Percentiles rank a stretch among this genome's conserved stretches.
Conservation (phyloP, 805 yeast species). For the Candida orba region DNA sequence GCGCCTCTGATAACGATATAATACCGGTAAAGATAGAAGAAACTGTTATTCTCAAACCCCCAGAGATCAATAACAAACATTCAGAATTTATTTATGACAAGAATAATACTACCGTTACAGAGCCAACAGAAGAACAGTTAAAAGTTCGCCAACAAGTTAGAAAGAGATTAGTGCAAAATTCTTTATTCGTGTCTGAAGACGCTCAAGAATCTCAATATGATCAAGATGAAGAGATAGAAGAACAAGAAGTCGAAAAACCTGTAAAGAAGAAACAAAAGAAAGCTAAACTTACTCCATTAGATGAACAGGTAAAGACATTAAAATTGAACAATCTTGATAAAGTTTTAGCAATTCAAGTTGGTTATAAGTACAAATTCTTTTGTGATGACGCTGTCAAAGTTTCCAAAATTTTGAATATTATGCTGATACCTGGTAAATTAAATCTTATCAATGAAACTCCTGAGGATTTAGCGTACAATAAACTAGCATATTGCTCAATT, state of each 20-base stretch:
- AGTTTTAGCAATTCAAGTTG: conserved; percentile 76
- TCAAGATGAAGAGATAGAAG: conserved; percentile 5
- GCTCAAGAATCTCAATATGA: not conserved
- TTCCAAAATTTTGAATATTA: conserved; percentile 57
- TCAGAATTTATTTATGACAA: conserved; percentile 1
- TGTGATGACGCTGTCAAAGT: conserved; percentile 79
- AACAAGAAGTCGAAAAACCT: conserved; percentile 3
- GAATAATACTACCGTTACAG: not conserved
- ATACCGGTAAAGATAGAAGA: not conserved
- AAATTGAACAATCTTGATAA: conserved; percentile 58
- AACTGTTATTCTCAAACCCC: not conserved
- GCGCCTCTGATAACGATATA: not conserved
- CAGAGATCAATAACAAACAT: not conserved
- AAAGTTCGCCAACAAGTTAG: not conserved
- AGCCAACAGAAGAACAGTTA: not conserved
- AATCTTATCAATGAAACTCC: conserved; percentile 44
- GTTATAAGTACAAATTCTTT: conserved; percentile 83
- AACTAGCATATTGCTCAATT: conserved; percentile 78
- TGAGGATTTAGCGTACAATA: conserved; percentile 41
- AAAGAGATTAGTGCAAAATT: conserved; percentile 1
- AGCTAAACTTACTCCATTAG: conserved; percentile 62
- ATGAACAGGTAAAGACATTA: conserved; percentile 64
- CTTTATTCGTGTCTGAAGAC: not conserved
- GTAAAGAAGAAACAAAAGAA: conserved; percentile 7
- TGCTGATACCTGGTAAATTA: conserved; percentile 64